Base-by-base conservation (phyloP, 169 alveolate genomes). In the Plasmodium coatneyi region DNA sequence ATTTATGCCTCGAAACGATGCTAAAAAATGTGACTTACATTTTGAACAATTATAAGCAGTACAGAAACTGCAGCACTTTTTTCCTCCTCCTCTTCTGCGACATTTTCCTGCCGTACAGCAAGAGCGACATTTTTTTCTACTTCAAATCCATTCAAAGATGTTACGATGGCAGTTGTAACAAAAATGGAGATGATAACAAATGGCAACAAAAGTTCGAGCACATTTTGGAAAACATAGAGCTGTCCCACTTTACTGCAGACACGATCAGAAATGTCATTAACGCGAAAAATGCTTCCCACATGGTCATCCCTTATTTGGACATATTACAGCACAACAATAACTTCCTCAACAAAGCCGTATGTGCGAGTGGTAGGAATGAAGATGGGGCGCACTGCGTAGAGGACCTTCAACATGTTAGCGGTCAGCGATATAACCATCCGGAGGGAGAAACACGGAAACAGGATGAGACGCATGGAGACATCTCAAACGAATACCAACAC, bases 21-120 rank as follows among this genome's bases (percentile, higher is more conserved):
- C 81, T 87, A 79, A 87, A 87, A 41, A 87, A 87, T 36, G 71
- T 82, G 46, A 87, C 60, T 34, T 87, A 87, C 49, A 78, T 87
- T 56, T 79, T 87, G 54, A 87, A 87, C 82, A 87, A 87, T 87
- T 87, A 87, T 79, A 87, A 87, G 30, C 93, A 87, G 49, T 87
- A 87, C 76, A 87, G 79, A 87, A 87, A 87, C 71, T 79, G 90
- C 60, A 87, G 83, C 52, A 79, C 71, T 7, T 87, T 87, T 79
- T 87, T 87, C 71, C 89, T 87, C 52, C 54, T 60, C 30, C 87
- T 87, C 49, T 87, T 87, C 49, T 87, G 72, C 82, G 81, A 87
- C 49, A 87, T 87, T 22, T 87, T 87, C 74, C 72, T 87, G 30
- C 93, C 93, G 30, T 87, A 87, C 41, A 79, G 90, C 7, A 79